Evolutionary conservation across 352 stramenopile genomes (phyloP).

Genomic region (Nothophytophthora sp.): DNA sequence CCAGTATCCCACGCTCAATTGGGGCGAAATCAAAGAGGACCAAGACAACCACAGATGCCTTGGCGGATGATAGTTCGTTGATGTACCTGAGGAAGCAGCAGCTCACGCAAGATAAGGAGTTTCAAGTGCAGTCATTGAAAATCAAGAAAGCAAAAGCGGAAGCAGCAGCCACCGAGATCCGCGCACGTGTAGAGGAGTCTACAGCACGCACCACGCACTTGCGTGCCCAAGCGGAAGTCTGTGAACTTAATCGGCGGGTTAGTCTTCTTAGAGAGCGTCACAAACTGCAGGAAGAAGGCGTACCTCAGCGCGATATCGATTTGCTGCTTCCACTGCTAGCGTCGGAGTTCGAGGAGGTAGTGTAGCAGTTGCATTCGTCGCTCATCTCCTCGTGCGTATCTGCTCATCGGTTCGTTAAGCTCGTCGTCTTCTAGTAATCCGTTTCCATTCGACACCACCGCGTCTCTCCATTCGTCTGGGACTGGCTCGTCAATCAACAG

Average conservation of each 20-base stretch:
- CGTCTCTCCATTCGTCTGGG: conserved; percentile 8
- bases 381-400: background rate
- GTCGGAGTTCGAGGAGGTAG: conserved; percentile 10
- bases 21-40: background rate
- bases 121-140: conserved; percentile 2
- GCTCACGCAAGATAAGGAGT: conserved; percentile 4
- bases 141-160: background rate
- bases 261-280: conserved; percentile 3
- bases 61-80: background rate
- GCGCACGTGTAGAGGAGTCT: background rate
- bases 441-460: conserved; percentile 1
- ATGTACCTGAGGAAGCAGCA: conserved; percentile 1
- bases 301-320: background rate
- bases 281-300: conserved; percentile 7
- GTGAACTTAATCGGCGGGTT: conserved; percentile 2
- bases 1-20: conserved; percentile 1
- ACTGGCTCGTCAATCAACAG: conserved; percentile 16
- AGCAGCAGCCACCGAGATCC: background rate
- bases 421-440: conserved; percentile 6
- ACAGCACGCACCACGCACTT: background rate
- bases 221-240: background rate
- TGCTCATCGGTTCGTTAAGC: conserved; percentile 1
- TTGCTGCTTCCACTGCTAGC: background rate
- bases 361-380: conserved; percentile 10
- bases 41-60: background rate